Conservation (phyloP, 176 grass and related monocot genomes). For the Aegilops longissima region DNA sequence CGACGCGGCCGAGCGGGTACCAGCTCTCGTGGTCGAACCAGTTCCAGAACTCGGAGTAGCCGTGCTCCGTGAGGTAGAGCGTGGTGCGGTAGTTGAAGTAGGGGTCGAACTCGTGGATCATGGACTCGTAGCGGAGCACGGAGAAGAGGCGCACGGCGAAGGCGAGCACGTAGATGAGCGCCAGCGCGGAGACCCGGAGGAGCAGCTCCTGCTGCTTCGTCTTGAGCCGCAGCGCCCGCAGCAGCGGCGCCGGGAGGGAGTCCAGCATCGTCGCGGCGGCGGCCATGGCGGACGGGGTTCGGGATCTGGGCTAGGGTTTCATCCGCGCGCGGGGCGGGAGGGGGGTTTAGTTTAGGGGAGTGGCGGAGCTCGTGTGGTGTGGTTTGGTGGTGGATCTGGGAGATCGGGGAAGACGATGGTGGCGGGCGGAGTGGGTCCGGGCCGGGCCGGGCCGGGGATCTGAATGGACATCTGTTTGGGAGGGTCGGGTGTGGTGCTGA, state of each 20-base stretch:
- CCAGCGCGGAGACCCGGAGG: conserved; percentile 74
- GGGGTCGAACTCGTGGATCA: conserved; percentile 99
- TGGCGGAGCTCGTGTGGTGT: conserved; percentile 8
- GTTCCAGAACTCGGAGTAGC: conserved; percentile 96
- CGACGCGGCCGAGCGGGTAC: conserved; percentile 95
- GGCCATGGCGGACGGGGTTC: conserved; percentile 31
- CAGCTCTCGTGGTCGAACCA: conserved; percentile 99
- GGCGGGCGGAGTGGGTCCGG: not conserved
- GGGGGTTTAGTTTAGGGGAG: conserved; percentile 51
- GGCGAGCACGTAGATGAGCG: conserved; percentile 95
- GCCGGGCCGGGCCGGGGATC: not conserved
- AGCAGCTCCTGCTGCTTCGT: conserved; percentile 99
- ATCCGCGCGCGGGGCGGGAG: conserved; percentile 28
- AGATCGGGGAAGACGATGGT: conserved; percentile 40
- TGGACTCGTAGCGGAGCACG: conserved; percentile 98
- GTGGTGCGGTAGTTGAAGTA: conserved; percentile 99
- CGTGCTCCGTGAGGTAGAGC: conserved; percentile 82
- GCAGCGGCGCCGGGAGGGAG: conserved; percentile 46
- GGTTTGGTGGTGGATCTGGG: conserved; percentile 37
- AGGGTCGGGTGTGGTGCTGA: not conserved
- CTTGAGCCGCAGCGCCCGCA: conserved; percentile 74
- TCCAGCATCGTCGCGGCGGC: conserved; percentile 5
- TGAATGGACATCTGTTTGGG: conserved; percentile 30
- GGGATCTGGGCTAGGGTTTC: conserved; percentile 73
- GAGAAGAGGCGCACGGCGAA: conserved; percentile 94